Base-by-base conservation (phyloP, 202 grass and related monocot species). In the Cymbopogon flexuosus region DNA sequence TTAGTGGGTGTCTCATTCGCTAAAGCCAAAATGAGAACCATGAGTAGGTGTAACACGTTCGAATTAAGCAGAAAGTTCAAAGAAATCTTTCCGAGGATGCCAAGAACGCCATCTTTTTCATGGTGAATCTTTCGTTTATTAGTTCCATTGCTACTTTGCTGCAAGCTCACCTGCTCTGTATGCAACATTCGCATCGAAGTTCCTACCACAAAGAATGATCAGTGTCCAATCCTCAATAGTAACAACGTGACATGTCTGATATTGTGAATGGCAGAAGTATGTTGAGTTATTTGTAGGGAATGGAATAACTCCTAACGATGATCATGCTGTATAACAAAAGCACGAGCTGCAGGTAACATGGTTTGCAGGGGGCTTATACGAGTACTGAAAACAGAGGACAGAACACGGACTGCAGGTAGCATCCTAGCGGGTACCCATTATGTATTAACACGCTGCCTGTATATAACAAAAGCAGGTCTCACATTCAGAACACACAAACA, bases 401-500 rank as follows among this genome's bases (percentile, higher is more conserved):
- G 36, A 37, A 35, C 70, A 80, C 40, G 34, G 10, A 63, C 16
- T 52, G 47, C 15, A 52, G 47, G 47, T 52, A 76, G 15, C 45
- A 73, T 51, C 10, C 62, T 51, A 54, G 83, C 34, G 12, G 30
- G n/a, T 66, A 35, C 51, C 67, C 14, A 16, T 68, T 62, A 10
- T 61, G 59, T 81, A 63, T 85, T 61, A 40, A 18, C 29, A 46
- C 13, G 60, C 5, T 62, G 73, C 19, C 54, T 58, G 54, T 58
- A 58, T 51, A 78, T 67, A 68, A 68, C 77, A 85, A 77, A 40
- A 77, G 47, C 60, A 35, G 43, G 47, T 42, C 40, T 54, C 40
- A 72, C 3, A 33, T 65, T 75, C 41, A 62, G 60, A 76, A 46
- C 40, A 72, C 79, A 85, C 66, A 27, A 27, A 27, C n/a, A 74